These are phyloP conservation scores for Moesziomyces aphidis DNA, from an alignment of 1,284 basidiomycete species.

Conservation along the genomic window DNA sequence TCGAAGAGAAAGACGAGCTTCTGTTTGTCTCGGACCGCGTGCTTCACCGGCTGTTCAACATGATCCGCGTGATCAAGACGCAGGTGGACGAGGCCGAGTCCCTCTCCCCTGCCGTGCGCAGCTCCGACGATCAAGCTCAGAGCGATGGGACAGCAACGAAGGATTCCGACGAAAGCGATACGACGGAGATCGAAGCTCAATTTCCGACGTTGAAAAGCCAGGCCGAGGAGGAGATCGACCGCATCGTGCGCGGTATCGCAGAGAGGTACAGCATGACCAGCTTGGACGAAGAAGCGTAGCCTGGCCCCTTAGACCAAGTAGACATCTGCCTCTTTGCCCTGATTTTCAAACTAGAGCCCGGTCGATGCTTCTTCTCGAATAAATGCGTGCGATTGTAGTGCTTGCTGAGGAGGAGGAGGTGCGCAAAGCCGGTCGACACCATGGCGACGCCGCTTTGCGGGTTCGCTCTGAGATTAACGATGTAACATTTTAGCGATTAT, in stretches of 20 bases:
- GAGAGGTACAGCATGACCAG: neutral
- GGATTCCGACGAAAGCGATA: neutral
- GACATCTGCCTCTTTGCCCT: too few relatives aligned
- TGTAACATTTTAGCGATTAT: too few relatives aligned
- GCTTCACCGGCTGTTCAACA: slow-evolving; percentile 21
- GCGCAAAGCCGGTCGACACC: too few relatives aligned
- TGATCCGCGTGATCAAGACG: slow-evolving; percentile 17
- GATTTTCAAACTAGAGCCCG: too few relatives aligned
- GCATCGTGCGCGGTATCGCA: neutral
- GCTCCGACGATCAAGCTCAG: neutral
- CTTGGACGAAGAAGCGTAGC: neutral
- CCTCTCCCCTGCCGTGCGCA: slow-evolving; percentile 34
- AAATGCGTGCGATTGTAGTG: too few relatives aligned
- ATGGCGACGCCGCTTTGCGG: too few relatives aligned
- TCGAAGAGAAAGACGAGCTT: slow-evolving; percentile 28
- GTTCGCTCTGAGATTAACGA: too few relatives aligned
- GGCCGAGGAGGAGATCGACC: neutral
- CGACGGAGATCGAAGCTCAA: neutral
- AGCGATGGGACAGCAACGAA: neutral
- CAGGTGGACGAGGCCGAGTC: slow-evolving; percentile 30
- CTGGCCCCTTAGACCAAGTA: neutral
- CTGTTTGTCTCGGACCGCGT: slow-evolving; percentile 35
- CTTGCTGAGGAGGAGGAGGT: too few relatives aligned
- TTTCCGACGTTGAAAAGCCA: neutral
- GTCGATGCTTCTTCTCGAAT: too few relatives aligned